Conservation (phyloP, 768 basidiomycete genomes). For the Trametes punicea region DNA sequence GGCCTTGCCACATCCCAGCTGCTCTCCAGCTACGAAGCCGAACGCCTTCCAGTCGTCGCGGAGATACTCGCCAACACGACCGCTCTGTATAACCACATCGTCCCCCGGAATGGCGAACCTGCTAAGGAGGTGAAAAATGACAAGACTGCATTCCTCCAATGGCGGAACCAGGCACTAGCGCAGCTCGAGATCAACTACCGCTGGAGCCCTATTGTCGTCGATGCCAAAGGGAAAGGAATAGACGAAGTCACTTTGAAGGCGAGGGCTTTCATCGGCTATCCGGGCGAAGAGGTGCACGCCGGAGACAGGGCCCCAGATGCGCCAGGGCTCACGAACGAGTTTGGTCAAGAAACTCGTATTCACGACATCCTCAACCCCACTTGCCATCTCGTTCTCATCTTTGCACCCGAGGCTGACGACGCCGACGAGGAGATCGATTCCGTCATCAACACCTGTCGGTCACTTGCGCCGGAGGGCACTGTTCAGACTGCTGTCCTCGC, state of each 20-base stretch:
- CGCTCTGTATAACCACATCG: constrained; percentile 9
- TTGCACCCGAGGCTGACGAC: neutral
- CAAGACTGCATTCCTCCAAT: constrained; percentile 22
- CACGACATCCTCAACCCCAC: constrained; percentile 25
- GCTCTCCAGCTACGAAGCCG: constrained; percentile 28
- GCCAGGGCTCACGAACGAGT: constrained; percentile 26
- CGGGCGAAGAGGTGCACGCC: constrained; percentile 29
- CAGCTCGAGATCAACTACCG: constrained; percentile 55
- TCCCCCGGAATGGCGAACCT: neutral
- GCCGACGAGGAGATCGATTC: neutral
- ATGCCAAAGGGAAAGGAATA: constrained; percentile 28
- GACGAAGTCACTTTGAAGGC: constrained; percentile 22
- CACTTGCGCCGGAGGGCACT: neutral
- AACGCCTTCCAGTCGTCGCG: constrained; percentile 31
- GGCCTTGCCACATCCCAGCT: constrained; percentile 25
- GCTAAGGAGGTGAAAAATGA: neutral
- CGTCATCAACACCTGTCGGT: neutral
- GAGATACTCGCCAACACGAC: constrained; percentile 29
- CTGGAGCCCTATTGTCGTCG: constrained; percentile 45
- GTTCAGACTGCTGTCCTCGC: constrained; percentile 1
- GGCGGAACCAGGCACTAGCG: constrained; percentile 24
- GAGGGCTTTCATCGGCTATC: constrained; percentile 18
- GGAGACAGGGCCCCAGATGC: constrained; percentile 49
- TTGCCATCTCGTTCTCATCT: constrained; percentile 14
- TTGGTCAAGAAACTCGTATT: constrained; percentile 17